A percentile compares a stretch with the other conserved stretches of the same genome.
Conservation (phyloP, 805 yeast species). For the Yueomyces sp. region DNA sequence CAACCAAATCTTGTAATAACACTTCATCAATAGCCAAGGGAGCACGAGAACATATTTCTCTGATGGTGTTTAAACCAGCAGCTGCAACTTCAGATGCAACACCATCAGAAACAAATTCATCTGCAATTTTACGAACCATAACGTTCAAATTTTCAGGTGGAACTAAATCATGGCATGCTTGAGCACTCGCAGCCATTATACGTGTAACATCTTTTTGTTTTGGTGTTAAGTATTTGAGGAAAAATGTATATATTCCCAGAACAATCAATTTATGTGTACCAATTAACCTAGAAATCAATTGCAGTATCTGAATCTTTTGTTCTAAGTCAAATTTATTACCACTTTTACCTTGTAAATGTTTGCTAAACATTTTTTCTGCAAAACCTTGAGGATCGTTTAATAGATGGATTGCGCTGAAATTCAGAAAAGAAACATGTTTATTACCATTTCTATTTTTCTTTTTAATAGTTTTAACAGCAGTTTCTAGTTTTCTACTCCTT, state of each 20-base stretch:
- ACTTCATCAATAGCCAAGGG: constrained; percentile 88
- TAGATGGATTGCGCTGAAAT: constrained; percentile 89
- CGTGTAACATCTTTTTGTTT: constrained; percentile 91
- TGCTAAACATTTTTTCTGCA: constrained; percentile 70
- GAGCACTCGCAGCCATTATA: constrained; percentile 94
- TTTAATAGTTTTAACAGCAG: constrained; percentile 55
- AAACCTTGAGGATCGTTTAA: constrained; percentile 96
- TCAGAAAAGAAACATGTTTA: constrained; percentile 41
- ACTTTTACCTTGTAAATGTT: constrained; percentile 57
- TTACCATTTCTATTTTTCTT: constrained; percentile 46
- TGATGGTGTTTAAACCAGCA: constrained; percentile 90
- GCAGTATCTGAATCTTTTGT: constrained; percentile 80
- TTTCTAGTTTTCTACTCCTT: constrained; percentile 67
- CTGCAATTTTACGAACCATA: constrained; percentile 83
- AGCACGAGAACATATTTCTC: constrained; percentile 87
- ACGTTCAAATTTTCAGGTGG: constrained; percentile 85
- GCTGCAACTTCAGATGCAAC: constrained; percentile 97
- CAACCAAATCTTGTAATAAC: constrained; percentile 76
- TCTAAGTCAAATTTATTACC: constrained; percentile 66
- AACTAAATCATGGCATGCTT: constrained; percentile 89
- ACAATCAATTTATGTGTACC: constrained; percentile 92
- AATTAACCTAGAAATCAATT: constrained; percentile 71
- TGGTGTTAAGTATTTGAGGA: constrained; percentile 83
- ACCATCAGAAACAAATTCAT: constrained; percentile 96
- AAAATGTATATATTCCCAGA: constrained; percentile 77